These are phyloP conservation scores for Zymoseptoria brevis DNA, from an alignment of 2,329 filamentous ascomycete genomes.

Conservation along the genomic window DNA sequence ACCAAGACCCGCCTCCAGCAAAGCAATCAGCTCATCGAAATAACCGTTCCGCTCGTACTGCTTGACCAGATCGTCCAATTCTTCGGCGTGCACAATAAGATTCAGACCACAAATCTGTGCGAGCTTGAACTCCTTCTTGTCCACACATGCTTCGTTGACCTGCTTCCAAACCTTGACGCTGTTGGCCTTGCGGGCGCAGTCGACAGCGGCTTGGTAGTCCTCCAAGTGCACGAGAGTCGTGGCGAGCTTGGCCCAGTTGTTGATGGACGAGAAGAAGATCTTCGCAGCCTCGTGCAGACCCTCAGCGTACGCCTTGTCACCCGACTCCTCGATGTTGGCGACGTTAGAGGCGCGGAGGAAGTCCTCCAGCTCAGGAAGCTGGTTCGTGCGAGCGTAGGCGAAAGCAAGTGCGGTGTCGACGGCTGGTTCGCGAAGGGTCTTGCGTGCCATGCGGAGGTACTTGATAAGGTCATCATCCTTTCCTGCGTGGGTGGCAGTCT, in stretches of 20 bases:
- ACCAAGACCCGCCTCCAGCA: constrained; percentile 90
- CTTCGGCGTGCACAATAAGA: constrained; percentile 93
- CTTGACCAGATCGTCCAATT: constrained; percentile 83
- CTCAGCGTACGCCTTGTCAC: constrained; percentile 95
- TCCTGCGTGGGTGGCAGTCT: constrained; percentile 86
- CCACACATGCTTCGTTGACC: constrained; percentile 90
- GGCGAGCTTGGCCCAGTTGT: constrained; percentile 98
- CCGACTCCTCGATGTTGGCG: constrained; percentile 89
- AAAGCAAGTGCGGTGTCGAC: constrained; percentile 94
- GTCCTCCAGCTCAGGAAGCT: constrained; percentile 88
- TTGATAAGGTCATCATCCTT: constrained; percentile 98
- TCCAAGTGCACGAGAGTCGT: constrained; percentile 95
- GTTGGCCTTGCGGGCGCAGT: constrained; percentile 96
- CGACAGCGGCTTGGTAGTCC: constrained; percentile 95
- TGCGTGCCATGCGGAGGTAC: constrained; percentile 92
- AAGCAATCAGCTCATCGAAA: constrained; percentile 92
- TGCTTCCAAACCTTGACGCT: constrained; percentile 99
- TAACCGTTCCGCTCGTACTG: constrained; percentile 96
- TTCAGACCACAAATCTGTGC: constrained; percentile 98
- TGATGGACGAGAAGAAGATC: constrained; percentile 97
- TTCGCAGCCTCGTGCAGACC: constrained; percentile 93
- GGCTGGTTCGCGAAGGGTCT: constrained; percentile 85
- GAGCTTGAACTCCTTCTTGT: constrained; percentile 97
- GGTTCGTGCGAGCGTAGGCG: constrained; percentile 83
- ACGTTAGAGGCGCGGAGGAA: constrained; percentile 91